Conservation (phyloP, 1,284 basidiomycete genomes). For the Boletus smithii region DNA sequence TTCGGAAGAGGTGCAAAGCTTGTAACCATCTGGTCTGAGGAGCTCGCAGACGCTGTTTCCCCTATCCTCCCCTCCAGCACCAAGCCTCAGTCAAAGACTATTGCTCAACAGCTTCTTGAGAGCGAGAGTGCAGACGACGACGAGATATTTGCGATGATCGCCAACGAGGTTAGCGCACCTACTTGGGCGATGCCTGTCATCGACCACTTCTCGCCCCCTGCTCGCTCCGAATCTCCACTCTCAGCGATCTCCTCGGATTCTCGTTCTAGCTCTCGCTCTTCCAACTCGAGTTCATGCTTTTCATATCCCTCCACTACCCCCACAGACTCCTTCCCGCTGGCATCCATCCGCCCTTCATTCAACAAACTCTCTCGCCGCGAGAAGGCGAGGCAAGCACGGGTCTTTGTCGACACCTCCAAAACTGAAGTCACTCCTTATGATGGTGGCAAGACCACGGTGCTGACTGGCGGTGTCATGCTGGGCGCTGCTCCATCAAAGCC, state of each 20-base stretch:
- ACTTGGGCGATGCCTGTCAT: constrained; percentile 65
- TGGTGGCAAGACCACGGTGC: constrained; percentile 79
- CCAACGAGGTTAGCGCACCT: constrained; percentile 62
- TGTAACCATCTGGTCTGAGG: constrained; percentile 65
- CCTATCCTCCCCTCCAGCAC: constrained; percentile 39
- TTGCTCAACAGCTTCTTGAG: constrained; percentile 69
- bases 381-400: constrained; percentile 59
- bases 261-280: constrained; percentile 71
- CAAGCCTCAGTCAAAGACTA: constrained; percentile 47
- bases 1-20: constrained; percentile 45
- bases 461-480: constrained; percentile 82
- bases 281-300: constrained; percentile 63
- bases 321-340: constrained; percentile 43
- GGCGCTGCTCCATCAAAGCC: constrained; percentile 40
- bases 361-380: constrained; percentile 61
- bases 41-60: constrained; percentile 30
- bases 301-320: constrained; percentile 48
- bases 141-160: constrained; percentile 68
- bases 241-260: constrained; percentile 62
- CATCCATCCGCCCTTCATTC: constrained; percentile 36
- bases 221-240: constrained; percentile 55
- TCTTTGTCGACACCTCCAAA: constrained; percentile 68
- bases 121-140: constrained; percentile 65
- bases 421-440: constrained; percentile 78
- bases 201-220: constrained; percentile 51